Evolutionary conservation across 73 alveolate species (phyloP).

Genomic region (Stentor roeselii): DNA sequence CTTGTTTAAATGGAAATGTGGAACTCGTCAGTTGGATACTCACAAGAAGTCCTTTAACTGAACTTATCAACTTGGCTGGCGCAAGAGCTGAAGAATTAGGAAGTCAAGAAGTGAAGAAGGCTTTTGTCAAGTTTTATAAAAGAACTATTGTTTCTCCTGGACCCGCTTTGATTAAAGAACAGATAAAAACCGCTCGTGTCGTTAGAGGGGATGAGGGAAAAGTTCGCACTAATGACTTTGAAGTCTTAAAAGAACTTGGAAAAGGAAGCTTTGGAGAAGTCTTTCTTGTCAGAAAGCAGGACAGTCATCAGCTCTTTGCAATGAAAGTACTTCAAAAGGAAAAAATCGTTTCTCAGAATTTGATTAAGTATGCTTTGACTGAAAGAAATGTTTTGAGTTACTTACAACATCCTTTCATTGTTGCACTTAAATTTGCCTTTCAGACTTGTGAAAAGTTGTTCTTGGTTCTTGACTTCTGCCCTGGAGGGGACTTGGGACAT

Average conservation of each 20-base stretch:
- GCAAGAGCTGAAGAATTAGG: constrained; percentile 55
- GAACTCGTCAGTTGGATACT: constrained; percentile 63
- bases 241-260: constrained; percentile 4
- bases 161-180: background rate
- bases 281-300: background rate
- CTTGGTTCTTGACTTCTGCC: constrained; percentile 61
- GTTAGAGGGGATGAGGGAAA: constrained; percentile 28
- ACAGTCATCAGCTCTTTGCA: background rate
- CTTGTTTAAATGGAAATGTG: constrained; percentile 62
- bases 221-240: constrained; percentile 45
- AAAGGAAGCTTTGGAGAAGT: constrained; percentile 35
- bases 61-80: constrained; percentile 52
- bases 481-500: constrained; percentile 72
- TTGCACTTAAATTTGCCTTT: constrained; percentile 58
- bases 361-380: constrained; percentile 19
- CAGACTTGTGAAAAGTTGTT: constrained; percentile 61
- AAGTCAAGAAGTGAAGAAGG: constrained; percentile 41
- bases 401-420: constrained; percentile 64
- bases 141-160: background rate
- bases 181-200: background rate
- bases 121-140: constrained; percentile 37
- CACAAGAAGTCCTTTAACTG: constrained; percentile 55
- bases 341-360: constrained; percentile 1
- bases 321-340: constrained; percentile 9
- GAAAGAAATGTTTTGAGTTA: constrained; percentile 63